phyloP scores from a whole-genome alignment of 2,329 filamentous ascomycete species.

The Colletotrichum chlorophyti region DNA sequence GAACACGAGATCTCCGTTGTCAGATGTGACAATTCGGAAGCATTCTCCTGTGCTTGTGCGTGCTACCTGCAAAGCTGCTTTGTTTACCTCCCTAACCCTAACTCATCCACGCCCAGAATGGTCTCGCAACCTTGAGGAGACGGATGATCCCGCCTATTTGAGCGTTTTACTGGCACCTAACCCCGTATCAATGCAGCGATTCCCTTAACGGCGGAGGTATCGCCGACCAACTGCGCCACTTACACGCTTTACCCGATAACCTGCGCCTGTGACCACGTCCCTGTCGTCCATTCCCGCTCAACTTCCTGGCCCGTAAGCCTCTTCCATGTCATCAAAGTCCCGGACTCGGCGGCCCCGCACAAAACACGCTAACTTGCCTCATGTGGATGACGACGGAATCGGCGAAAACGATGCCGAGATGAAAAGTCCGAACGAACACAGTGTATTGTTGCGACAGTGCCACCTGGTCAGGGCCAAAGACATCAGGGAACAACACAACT shows the following conservation, averaged over 20 bases:
- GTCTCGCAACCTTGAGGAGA: too few species aligned
- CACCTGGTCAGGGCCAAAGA: slow-evolving; percentile 32
- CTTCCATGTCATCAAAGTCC: slow-evolving; percentile 35
- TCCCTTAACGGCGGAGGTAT: neutral
- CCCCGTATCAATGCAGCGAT: too few species aligned
- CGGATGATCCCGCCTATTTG: too few species aligned
- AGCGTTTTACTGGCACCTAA: too few species aligned
- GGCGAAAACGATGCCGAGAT: slow-evolving; percentile 32
- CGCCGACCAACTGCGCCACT: slow-evolving; percentile 23
- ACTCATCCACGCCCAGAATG: too few species aligned
- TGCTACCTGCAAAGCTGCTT: too few species aligned
- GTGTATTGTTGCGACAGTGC: slow-evolving; percentile 36
- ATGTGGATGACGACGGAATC: slow-evolving; percentile 38
- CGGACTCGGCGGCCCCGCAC: slow-evolving; percentile 26
- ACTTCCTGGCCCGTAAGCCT: slow-evolving; percentile 38
- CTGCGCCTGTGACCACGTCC: slow-evolving; percentile 12
- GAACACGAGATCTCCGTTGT: too few species aligned
- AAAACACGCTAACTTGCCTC: slow-evolving; percentile 40
- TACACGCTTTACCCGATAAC: neutral
- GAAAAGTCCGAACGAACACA: slow-evolving; percentile 38
- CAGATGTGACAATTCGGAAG: too few species aligned
- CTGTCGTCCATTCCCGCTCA: slow-evolving; percentile 3
- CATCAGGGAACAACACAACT: slow-evolving; percentile 15
- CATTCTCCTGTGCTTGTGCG: too few species aligned
- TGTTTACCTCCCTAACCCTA: too few species aligned